Evolutionary conservation across 2,329 filamentous ascomycete species (phyloP).

Genomic region (Raffaelea ambrosiae): DNA sequence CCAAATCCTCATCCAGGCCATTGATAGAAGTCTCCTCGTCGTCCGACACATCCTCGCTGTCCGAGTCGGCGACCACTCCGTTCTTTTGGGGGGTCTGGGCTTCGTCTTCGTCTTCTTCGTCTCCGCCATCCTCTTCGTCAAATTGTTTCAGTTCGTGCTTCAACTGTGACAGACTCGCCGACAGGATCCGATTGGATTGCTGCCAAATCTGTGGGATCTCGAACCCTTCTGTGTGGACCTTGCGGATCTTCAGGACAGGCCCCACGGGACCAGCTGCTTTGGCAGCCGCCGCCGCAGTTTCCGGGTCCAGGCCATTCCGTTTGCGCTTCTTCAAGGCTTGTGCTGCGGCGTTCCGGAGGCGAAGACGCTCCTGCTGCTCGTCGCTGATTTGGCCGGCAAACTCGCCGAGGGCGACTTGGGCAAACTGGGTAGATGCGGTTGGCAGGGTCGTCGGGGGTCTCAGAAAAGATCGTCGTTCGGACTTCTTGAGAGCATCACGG

Average conservation of each 20-base stretch:
- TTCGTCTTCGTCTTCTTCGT: conserved; percentile 26
- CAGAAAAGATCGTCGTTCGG: conserved; percentile 66
- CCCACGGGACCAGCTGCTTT: conserved; percentile 63
- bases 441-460: conserved; percentile 61
- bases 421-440: conserved; percentile 60
- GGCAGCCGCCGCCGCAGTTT: conserved; percentile 39
- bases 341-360: conserved; percentile 30
- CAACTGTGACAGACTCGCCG: conserved; percentile 41
- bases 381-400: conserved; percentile 68
- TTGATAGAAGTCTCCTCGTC: conserved; percentile 23
- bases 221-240: conserved; percentile 80
- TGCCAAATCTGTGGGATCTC: conserved; percentile 88
- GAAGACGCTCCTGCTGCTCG: conserved; percentile 60
- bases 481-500: conserved; percentile 49
- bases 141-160: conserved; percentile 38
- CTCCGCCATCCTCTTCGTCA: conserved; percentile 35
- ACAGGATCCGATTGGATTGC: conserved; percentile 77
- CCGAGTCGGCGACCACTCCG: not conserved
- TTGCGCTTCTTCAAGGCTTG: conserved; percentile 65
- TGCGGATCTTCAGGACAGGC: conserved; percentile 64
- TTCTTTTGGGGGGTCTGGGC: no score
- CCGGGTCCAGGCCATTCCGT: conserved; percentile 32
- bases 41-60: conserved; percentile 21
- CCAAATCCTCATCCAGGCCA: conserved; percentile 19
- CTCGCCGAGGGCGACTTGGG: conserved; percentile 73